These are phyloP conservation scores for Rhynchospora pubera DNA, from an alignment of 176 grass and related monocot species.

Conservation along the genomic window DNA sequence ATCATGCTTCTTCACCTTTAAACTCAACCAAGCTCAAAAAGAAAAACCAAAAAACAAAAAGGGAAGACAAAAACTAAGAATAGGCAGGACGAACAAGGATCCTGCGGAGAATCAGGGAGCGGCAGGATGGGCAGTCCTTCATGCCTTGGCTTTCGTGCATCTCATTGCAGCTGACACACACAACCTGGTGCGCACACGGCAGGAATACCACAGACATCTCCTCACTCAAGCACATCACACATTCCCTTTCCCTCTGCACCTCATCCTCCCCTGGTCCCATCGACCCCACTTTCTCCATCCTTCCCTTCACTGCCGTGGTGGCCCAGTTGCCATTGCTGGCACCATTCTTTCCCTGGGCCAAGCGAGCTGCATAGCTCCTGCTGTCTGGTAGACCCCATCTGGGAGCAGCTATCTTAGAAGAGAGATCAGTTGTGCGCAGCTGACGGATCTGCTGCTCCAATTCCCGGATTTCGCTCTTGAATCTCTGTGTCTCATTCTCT, in stretches of 20 bases:
- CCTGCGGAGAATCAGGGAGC: constrained; percentile 73
- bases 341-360: constrained; percentile 52
- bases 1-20: constrained; percentile 16
- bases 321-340: constrained; percentile 7
- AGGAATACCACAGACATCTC: constrained; percentile 87
- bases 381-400: constrained; percentile 51
- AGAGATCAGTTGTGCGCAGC: constrained; percentile 35
- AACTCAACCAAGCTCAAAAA: constrained; percentile 38
- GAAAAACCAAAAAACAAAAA: not conserved
- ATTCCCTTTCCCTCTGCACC: constrained; percentile 72
- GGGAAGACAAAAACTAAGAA: constrained; percentile 35
- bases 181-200: constrained; percentile 80
- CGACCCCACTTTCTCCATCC: constrained; percentile 11
- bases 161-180: constrained; percentile 64
- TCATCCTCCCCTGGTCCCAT: constrained; percentile 46
- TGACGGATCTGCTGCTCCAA: constrained; percentile 66
- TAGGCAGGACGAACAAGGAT: constrained; percentile 30
- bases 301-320: constrained; percentile 11
- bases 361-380: constrained; percentile 28
- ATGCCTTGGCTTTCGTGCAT: constrained; percentile 90
- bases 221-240: constrained; percentile 95
- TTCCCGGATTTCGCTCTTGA: constrained; percentile 54
- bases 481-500: constrained; percentile 61
- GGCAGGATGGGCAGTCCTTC: constrained; percentile 91
- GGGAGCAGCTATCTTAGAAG: constrained; percentile 38